Evolutionary conservation across 2,329 filamentous ascomycete genomes (phyloP), one percentile per base, ranked within the genome.

Genomic region (Alternaria brassicae): DNA sequence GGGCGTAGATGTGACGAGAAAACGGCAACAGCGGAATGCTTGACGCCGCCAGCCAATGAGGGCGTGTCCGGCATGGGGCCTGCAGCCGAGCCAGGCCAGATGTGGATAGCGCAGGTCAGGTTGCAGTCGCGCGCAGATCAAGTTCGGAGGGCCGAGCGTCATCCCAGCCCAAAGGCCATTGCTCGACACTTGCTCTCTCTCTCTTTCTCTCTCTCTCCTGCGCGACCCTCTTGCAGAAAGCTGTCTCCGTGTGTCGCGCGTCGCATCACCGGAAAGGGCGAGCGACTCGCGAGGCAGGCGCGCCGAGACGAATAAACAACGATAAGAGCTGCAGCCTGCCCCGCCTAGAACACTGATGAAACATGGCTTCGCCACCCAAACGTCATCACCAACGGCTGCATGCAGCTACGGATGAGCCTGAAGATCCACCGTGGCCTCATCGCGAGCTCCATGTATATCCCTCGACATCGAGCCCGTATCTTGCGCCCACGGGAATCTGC

Each of bases 41-140:
- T 42, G 25, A 49, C 30, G 50, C 40, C 40, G 40, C 42, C 17
- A 17, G 53, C 57, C 37, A 58, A 61, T 61, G 25, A 54, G 44
- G 10, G 37, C 30, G 37, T 19, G 28, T 8, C 30, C 53, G 41
- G 23, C 51, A 40, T 47, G n/a, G 6, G 23, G 27, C 17, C 19
- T 52, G 57, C 57, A 56, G 47, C 3, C n/a, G 41, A 23, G 56
- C 60, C 44, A 53, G 27, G 21, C 51, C 34, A 27, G 10, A 17
- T 44, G 27, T 34, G 40, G 44, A 42, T 48, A 49, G 53, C 42
- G 48, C 27, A 30, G 42, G 53, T 53, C 28, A 60, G 62, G 50
- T 42, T 60, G 36, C 49, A 49, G 42, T 34, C 48, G 51, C 34
- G 53, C 59, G 64, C 62, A 65, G 68, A 69, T 69, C 67, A 58